phyloP scores from a whole-genome alignment of 768 basidiomycete genomes.

The Boletus pseudopeckii region DNA sequence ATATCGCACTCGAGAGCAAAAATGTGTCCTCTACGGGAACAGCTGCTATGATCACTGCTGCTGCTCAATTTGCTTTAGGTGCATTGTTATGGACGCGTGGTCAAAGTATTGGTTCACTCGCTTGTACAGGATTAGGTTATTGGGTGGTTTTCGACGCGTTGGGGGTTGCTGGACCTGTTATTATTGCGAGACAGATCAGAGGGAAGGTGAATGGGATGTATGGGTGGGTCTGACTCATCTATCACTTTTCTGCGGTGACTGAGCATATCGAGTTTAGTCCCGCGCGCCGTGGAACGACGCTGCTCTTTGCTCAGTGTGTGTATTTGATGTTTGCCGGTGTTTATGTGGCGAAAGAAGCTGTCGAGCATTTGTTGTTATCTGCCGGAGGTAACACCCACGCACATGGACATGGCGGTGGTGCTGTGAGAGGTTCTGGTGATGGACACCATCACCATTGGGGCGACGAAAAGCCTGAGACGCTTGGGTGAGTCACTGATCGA shows the following conservation, averaged over 20 bases:
- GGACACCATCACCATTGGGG: slow-evolving; percentile 69
- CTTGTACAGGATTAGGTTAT: slow-evolving; percentile 90
- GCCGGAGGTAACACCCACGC: slow-evolving; percentile 74
- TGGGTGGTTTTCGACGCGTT: slow-evolving; percentile 95
- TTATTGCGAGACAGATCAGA: slow-evolving; percentile 37
- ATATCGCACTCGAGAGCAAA: not conserved
- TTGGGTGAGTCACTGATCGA: slow-evolving; percentile 36
- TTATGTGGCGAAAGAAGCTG: slow-evolving; percentile 95
- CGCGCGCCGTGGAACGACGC: slow-evolving; percentile 62
- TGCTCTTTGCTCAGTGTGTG: slow-evolving; percentile 86
- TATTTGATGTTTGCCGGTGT: slow-evolving; percentile 93
- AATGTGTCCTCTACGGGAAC: slow-evolving; percentile 21
- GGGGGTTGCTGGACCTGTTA: slow-evolving; percentile 54
- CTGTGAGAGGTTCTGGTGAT: slow-evolving; percentile 34
- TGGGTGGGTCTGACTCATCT: slow-evolving; percentile 52
- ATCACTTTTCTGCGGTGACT: slow-evolving; percentile 8
- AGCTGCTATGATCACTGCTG: slow-evolving; percentile 22
- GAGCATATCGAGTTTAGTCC: slow-evolving; percentile 38
- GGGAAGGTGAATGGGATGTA: slow-evolving; percentile 39
- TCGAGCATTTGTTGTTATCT: slow-evolving; percentile 85
- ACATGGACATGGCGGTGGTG: slow-evolving; percentile 60
- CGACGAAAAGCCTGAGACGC: slow-evolving; percentile 40
- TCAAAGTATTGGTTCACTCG: slow-evolving; percentile 82
- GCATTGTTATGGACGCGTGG: slow-evolving; percentile 84
- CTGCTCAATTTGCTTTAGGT: slow-evolving; percentile 59